phyloP scores from a whole-genome alignment of 345 rosid species.

The Acer saccharum region DNA sequence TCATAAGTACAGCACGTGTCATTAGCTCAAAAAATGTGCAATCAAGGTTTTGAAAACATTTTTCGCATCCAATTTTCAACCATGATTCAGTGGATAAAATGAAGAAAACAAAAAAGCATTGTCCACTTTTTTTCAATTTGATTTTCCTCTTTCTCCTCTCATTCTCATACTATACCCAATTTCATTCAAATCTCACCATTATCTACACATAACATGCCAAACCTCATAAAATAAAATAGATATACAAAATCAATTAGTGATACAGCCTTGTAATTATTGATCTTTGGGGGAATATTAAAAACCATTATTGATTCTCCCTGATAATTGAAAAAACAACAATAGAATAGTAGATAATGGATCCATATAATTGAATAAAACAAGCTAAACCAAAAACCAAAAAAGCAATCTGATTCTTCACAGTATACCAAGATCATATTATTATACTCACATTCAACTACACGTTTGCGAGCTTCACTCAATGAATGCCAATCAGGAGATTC shows the following conservation, averaged over 20 bases:
- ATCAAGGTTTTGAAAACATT: not conserved
- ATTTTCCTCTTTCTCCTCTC: not conserved
- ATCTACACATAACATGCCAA: too few relatives aligned
- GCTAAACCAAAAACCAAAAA: too few relatives aligned
- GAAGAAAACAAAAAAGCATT: not conserved
- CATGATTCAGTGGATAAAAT: not conserved
- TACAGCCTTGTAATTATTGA: too few relatives aligned
- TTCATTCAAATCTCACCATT: not conserved
- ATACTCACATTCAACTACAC: constrained; percentile 70
- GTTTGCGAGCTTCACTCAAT: constrained; percentile 68
- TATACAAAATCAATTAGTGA: too few relatives aligned
- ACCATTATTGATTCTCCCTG: too few relatives aligned
- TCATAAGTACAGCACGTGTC: not conserved
- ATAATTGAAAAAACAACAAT: too few relatives aligned
- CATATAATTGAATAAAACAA: too few relatives aligned
- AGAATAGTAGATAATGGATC: too few relatives aligned
- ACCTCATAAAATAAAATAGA: too few relatives aligned
- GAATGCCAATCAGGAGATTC: constrained; percentile 68
- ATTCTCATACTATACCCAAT: not conserved
- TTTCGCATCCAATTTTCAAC: not conserved
- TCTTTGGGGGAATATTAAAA: too few relatives aligned
- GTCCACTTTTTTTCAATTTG: not conserved
- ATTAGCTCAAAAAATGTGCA: not conserved
- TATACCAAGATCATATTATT: not conserved
- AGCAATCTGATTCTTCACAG: too few relatives aligned